Evolutionary conservation across 306 rosid genomes (phyloP).

Genomic region (Cyamopsis tetragonoloba): DNA sequence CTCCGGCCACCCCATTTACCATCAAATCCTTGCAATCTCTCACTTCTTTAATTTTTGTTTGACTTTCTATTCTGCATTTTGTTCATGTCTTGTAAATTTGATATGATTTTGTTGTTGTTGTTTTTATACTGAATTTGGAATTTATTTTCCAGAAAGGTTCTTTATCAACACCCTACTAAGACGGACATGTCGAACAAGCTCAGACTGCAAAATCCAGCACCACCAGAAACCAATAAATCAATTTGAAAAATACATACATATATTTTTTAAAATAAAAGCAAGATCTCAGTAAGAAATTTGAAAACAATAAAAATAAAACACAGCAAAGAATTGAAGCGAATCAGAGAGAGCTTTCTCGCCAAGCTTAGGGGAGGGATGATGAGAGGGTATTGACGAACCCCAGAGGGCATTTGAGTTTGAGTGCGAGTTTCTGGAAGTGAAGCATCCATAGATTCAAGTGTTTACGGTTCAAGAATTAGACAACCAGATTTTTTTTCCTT

Average conservation of each 20-base stretch:
- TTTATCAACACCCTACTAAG: too few species aligned
- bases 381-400: slow-evolving; percentile 37
- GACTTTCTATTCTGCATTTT: too few species aligned
- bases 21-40: too few species aligned
- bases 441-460: slow-evolving; percentile 63
- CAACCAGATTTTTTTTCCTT: too few species aligned
- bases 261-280: background rate
- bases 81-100: too few species aligned
- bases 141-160: too few species aligned
- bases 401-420: slow-evolving; percentile 90
- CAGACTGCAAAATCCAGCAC: slow-evolving; percentile 48
- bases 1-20: too few species aligned
- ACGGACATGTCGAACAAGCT: slow-evolving; percentile 51
- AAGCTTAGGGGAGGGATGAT: background rate
- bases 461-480: too few species aligned
- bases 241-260: too few species aligned
- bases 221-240: background rate
- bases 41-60: too few species aligned
- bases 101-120: too few species aligned
- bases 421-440: slow-evolving; percentile 73
- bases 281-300: background rate
- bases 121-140: too few species aligned
- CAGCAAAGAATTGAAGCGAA: background rate
- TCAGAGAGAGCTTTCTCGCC: background rate
- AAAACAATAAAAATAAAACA: background rate